These are phyloP conservation scores for Syzygium aromaticum DNA, from an alignment of 345 rosid genomes.

Conservation along the genomic window DNA sequence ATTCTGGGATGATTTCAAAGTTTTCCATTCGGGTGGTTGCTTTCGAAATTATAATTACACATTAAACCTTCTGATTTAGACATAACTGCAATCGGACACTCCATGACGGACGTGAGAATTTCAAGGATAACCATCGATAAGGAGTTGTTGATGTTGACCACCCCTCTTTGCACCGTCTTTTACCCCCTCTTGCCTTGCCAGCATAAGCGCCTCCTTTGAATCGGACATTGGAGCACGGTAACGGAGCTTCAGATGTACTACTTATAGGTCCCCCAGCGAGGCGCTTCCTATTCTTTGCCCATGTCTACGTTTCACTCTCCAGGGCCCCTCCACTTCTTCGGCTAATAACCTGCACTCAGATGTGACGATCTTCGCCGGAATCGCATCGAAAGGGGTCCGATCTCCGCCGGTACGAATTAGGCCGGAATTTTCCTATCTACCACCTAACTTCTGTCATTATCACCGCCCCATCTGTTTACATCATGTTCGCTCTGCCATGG, in stretches of 20 bases:
- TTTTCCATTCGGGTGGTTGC: fast-evolving
- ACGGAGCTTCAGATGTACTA: neutral
- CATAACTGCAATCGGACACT: no score
- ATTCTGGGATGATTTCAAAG: neutral
- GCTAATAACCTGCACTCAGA: neutral
- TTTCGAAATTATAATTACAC: neutral
- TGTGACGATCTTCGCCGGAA: neutral
- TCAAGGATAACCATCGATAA: no score
- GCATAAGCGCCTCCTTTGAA: neutral
- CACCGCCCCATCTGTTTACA: neutral
- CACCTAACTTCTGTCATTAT: neutral
- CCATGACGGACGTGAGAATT: no score
- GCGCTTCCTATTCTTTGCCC: neutral
- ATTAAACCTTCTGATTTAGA: no score
- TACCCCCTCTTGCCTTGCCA: no score
- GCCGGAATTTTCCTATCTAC: neutral
- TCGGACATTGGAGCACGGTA: neutral
- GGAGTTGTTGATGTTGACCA: neutral
- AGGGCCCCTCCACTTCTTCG: neutral
- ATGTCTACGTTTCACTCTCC: neutral
- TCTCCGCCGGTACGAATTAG: neutral
- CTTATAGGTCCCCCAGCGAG: fast-evolving
- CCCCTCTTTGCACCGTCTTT: no score
- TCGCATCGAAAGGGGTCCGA: neutral
- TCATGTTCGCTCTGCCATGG: neutral